Conservation (phyloP, 768 basidiomycete species). For the Fibroporia radiculosa region DNA sequence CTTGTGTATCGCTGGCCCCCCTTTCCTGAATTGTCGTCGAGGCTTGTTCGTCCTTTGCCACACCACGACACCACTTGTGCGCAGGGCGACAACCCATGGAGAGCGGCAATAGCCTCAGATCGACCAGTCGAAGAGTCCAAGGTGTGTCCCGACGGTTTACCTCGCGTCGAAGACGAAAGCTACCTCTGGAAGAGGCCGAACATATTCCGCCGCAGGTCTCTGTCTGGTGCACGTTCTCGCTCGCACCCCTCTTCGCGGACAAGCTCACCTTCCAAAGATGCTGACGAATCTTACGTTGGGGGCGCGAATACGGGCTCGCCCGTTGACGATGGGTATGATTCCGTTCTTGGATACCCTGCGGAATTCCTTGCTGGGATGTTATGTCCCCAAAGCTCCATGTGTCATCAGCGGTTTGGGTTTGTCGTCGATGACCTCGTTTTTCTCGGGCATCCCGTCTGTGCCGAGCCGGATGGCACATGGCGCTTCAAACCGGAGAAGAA, state of each 20-base stretch:
- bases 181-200: constrained; percentile 56
- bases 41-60: constrained; percentile 67
- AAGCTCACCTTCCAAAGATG: constrained; percentile 41
- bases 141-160: constrained; percentile 2
- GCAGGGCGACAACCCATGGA: constrained; percentile 69
- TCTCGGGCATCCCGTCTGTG: constrained; percentile 90
- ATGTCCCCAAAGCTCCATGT: constrained; percentile 70
- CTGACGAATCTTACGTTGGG: background rate
- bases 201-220: constrained; percentile 39
- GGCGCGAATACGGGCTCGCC: background rate
- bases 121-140: constrained; percentile 18
- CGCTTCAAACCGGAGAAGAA: constrained; percentile 58
- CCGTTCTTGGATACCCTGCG: constrained; percentile 71
- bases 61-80: constrained; percentile 34
- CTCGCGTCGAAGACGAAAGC: constrained; percentile 30
- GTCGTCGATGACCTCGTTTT: constrained; percentile 88
- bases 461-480: constrained; percentile 68
- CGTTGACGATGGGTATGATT: constrained; percentile 47
- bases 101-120: constrained; percentile 49
- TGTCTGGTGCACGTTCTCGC: constrained; percentile 41
- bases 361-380: constrained; percentile 78
- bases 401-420: constrained; percentile 92
- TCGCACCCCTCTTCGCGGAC: constrained; percentile 43
- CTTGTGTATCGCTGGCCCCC: constrained; percentile 86
- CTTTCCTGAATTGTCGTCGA: constrained; percentile 49